Evolutionary conservation across 768 basidiomycete species (phyloP), one percentile per base, ranked within the genome.

Genomic region (Amanita muscaria): DNA sequence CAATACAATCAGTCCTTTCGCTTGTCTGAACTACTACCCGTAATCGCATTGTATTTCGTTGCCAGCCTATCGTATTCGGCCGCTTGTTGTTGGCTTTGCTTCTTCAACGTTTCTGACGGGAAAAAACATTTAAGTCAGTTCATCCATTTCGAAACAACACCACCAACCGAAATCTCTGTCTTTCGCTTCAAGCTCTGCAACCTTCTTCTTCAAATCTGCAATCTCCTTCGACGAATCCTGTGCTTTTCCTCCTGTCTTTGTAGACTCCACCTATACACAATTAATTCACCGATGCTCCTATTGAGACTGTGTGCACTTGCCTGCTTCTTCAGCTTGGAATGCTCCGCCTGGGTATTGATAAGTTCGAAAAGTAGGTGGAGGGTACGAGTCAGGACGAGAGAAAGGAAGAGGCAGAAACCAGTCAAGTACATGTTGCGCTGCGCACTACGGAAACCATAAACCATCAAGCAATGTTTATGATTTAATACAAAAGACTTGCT

Each of bases 381-480:
- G 3, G 86, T 88, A 55, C 93, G 83, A 2, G 92, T 85, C 53
- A 97, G 79, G 53, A 96, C 83, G 46, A 98, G 80, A 7, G 94
- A 96, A 16, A 99, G 81, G 81, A 97, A 96, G 36, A 99, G 74
- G 48, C 86, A 89, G 62, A 90, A 92, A 0, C 88, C 88, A 5
- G 92, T 93, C 12, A 97, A 76, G 61, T 97, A 97, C 47, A 83
- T 80, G 59, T 94, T 96, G 44, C 91, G 75, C 60, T 93, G 89
- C 2, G 89, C 74, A 55, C 88, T 91, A 45, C 22, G 35, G 47
- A 40, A 51, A 40, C 1, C 16, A 18, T 18, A 42, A 31, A 30
- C 15, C 15, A 10, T 22, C 29, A 18, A 29, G 33, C n/a, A 16
- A 30, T 14, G 31, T 24, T n/a, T 10, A 7, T 18, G 18, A 24